A percentile compares a stretch with the other conserved stretches of the same genome.
phyloP scores from a whole-genome alignment of 495 filamentous ascomycete genomes.

The Symbiotaphrina buchneri region DNA sequence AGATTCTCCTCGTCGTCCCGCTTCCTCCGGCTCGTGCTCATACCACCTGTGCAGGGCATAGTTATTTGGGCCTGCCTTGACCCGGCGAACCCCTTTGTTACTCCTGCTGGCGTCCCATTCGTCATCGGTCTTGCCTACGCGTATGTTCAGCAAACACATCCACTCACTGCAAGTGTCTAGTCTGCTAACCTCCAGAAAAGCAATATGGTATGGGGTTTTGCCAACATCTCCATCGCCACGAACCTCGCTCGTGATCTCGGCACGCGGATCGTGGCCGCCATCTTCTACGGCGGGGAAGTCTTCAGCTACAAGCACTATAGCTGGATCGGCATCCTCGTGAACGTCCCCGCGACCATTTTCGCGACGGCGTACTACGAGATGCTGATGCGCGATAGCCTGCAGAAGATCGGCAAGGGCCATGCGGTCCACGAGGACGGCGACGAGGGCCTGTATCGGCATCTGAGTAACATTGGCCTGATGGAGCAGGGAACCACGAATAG shows the following conservation, averaged over 20 bases:
- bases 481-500: too few species aligned
- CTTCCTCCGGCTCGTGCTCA: too few species aligned
- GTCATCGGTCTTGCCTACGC: slow-evolving; percentile 25
- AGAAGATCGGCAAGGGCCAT: slow-evolving; percentile 20
- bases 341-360: slow-evolving; percentile 27
- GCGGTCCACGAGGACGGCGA: slow-evolving; percentile 25
- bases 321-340: slow-evolving; percentile 25
- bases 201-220: slow-evolving; percentile 27
- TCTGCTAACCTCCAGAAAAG: too few species aligned
- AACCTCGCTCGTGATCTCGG: slow-evolving; percentile 29
- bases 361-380: slow-evolving; percentile 27
- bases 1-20: slow-evolving; percentile 6
- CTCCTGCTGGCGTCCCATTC: slow-evolving; percentile 19
- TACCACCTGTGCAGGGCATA: too few species aligned
- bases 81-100: slow-evolving; percentile 28
- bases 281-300: slow-evolving; percentile 25
- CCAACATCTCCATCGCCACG: slow-evolving; percentile 22
- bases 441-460: slow-evolving; percentile 22
- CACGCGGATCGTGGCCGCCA: slow-evolving; percentile 27
- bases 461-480: slow-evolving; percentile 20
- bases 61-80: slow-evolving; percentile 30
- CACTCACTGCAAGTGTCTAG: slow-evolving; percentile 1
- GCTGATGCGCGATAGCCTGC: slow-evolving; percentile 26
- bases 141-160: too few species aligned
- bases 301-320: slow-evolving; percentile 21